Evolutionary conservation across 441 rosid genomes (phyloP), one percentile per base, ranked within the genome.

Genomic region (Erodium moschatum): DNA sequence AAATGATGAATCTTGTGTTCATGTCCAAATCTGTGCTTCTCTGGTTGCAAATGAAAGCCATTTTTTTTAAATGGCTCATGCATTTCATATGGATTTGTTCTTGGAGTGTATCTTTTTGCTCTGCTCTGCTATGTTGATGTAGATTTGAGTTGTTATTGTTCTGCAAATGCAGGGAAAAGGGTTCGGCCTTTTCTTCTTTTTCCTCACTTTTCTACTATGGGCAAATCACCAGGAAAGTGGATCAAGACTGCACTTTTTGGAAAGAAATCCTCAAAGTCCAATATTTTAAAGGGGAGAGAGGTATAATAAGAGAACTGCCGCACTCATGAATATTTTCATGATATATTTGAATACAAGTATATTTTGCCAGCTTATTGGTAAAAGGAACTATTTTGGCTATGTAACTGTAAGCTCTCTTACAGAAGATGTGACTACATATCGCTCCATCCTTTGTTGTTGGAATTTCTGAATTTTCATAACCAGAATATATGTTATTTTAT

Each of bases 171-270:
- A 69, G 79, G 71, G 18, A 5, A 33, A 74, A 38, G 60, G 66
- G 62, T 81, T 77, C 54, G 38, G 70, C 68, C 66, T 48, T 29
- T 61, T 70, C 74, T 75, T 73, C 69, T 71, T 70, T 35, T 60
- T 20, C 66, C 48, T 54, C 56, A 73, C 70, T 54, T 68, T 75
- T 50, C 62, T 10, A 40, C 66, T 18, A 92, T 92, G 98, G 92
- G 98, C 20, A 87, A 81, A 78, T 81, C 86, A 18, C 88, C 89
- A 27, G 88, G 83, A 73, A 87, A 85, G 82, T 87, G 98, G 97
- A 77, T 92, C 73, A 92, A 84, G 88, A 79, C 82, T 31, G 69
- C 90, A 56, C 75, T 86, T 42, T 56, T 56, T 56, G 87, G 91
- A 63, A 92, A 86, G 89, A 89, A 84, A 68, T 83, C 92, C 54